Evolutionary conservation across 306 rosid species (phyloP), one percentile per base, ranked within the genome.

Genomic region (Lagenaria siceraria): DNA sequence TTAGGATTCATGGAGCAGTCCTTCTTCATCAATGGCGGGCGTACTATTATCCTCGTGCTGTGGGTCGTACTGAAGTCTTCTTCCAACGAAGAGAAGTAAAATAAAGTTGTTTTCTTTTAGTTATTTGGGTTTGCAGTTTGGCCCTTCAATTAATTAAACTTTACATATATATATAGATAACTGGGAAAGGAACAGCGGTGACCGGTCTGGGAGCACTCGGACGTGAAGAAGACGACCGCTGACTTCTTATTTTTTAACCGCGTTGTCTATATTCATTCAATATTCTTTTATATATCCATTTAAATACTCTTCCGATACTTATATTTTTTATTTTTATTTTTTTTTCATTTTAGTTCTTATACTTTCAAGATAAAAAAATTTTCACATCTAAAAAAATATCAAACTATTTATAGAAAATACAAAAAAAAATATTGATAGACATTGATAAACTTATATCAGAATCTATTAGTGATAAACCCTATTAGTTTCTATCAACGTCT

Each of bases 11-110:
- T 77, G 56, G 79, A 36, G 79, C 6, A 40, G 78, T 92, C 98
- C 80, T 66, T 94, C 35, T 84, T 91, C 96, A 91, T 90, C 22
- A 24, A 53, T 70, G 76, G 76, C 76, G 76, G 75, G 19, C 58
- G 54, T 31, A 19, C 40, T 15, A 36, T 13, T 33, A 36, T 8
- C 19, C 27, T 18, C 15, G 11, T 10, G 66, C 12, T 6, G n/a
- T 22, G 25, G 22, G 79, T 76, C 79, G 22, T 17, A 36, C 10
- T 14, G 51, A 40, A 76, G 79, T 76, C 70, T 76, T 76, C 70
- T 76, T 71, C 25, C 11, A 31, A 62, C 7, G 17, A 43, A 21
- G 3, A 61, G 54, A 18, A 18, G 72, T n/a, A 22, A 65, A 22
- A 64, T 64, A 35, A 33, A 14, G 42, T 25, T 5, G 29, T 3